Conservation (phyloP, 2,329 filamentous ascomycete genomes). For the Camptophora hylomeconis region DNA sequence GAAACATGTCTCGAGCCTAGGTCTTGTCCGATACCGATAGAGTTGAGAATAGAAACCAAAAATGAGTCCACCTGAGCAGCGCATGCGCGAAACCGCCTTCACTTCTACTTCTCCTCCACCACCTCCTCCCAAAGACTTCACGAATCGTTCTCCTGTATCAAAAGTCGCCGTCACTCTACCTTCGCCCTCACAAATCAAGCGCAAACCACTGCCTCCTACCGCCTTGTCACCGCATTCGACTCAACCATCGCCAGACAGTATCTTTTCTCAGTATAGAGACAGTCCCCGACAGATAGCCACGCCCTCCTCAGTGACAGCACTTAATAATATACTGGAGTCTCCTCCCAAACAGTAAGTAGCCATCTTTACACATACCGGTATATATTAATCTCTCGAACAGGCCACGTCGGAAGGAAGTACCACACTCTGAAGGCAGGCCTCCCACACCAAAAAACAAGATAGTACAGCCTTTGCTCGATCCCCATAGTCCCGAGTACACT, state of each 20-base stretch:
- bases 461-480: too few species aligned
- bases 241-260: slow-evolving; percentile 16
- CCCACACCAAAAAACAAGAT: background rate
- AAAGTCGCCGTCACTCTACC: slow-evolving; percentile 1
- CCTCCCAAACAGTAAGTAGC: slow-evolving; percentile 6
- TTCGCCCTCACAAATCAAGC: slow-evolving; percentile 30
- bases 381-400: slow-evolving; percentile 1
- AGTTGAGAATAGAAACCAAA: too few species aligned
- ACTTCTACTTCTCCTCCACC: slow-evolving; percentile 12
- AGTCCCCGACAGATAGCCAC: background rate
- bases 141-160: slow-evolving; percentile 5
- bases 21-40: too few species aligned
- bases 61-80: too few species aligned
- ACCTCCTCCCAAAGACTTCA: slow-evolving; percentile 9
- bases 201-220: slow-evolving; percentile 42
- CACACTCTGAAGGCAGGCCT: background rate
- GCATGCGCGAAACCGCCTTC: too few species aligned
- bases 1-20: slow-evolving; percentile 14
- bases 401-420: too few species aligned
- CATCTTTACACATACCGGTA: slow-evolving; percentile 2
- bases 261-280: background rate
- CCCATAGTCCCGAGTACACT: slow-evolving; percentile 2
- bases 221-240: slow-evolving; percentile 27
- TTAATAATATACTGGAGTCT: slow-evolving; percentile 1
- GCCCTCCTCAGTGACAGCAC: slow-evolving; percentile 2